phyloP scores from a whole-genome alignment of 805 yeast genomes.

The Pichia scutulata region DNA sequence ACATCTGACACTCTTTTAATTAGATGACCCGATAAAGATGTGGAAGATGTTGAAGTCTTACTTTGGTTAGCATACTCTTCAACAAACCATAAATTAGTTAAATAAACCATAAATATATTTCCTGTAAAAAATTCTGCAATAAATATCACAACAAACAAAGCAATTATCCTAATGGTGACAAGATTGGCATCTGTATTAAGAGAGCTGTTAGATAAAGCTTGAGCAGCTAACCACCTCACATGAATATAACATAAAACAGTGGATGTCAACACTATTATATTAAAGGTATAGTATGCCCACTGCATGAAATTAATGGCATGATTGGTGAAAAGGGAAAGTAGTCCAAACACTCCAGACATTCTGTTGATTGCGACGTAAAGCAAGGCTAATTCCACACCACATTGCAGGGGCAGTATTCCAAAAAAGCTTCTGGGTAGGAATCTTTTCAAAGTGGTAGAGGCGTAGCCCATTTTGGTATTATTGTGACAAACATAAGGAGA shows the following conservation, averaged over 20 bases:
- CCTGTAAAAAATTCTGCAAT: constrained; percentile 61
- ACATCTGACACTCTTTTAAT: constrained; percentile 17
- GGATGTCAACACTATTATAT: constrained; percentile 55
- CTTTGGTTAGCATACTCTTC: constrained; percentile 2
- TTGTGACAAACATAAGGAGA: background rate
- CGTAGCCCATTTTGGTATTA: background rate
- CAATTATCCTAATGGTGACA: constrained; percentile 40
- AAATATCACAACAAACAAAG: constrained; percentile 58
- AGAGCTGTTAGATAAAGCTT: constrained; percentile 25
- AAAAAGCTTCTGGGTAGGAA: constrained; percentile 44
- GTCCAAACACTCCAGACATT: constrained; percentile 82
- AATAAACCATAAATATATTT: constrained; percentile 62
- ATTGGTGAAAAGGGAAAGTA: constrained; percentile 79
- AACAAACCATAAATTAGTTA: constrained; percentile 66
- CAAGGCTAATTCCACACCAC: constrained; percentile 79
- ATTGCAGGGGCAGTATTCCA: constrained; percentile 67
- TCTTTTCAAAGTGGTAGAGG: background rate
- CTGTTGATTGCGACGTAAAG: constrained; percentile 77
- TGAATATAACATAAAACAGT: constrained; percentile 25
- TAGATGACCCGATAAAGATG: background rate
- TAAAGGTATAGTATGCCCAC: constrained; percentile 67
- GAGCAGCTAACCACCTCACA: background rate
- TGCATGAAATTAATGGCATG: constrained; percentile 79
- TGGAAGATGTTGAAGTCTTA: background rate
- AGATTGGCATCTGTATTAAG: constrained; percentile 35